Evolutionary conservation across 805 yeast species (phyloP).

Genomic region (Kazachstania taianensis): DNA sequence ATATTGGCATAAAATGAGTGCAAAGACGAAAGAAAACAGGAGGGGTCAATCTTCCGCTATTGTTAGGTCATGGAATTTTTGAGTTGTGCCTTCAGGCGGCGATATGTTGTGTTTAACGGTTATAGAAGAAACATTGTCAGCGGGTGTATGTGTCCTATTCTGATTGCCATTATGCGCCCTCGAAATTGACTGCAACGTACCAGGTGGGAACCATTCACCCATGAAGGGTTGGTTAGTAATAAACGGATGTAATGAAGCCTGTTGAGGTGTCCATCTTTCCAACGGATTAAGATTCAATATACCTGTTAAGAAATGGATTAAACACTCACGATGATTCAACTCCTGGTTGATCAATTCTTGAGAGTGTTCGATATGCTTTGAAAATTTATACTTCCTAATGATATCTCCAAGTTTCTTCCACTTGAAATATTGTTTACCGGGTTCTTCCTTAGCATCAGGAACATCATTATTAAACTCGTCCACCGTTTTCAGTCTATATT

Average conservation of each 20-base stretch:
- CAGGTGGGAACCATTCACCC: conserved; percentile 48
- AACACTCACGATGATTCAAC: conserved; percentile 55
- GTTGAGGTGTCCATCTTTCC: conserved; percentile 95
- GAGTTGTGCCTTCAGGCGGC: conserved; percentile 4
- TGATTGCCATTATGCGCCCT: conserved; percentile 4
- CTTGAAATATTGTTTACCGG: conserved; percentile 77
- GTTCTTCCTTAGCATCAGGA: conserved; percentile 42
- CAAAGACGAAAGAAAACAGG: too few species aligned
- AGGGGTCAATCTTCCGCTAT: conserved; percentile 3
- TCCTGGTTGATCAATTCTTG: conserved; percentile 50
- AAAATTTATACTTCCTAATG: conserved; percentile 62
- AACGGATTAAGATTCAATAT: conserved; percentile 78
- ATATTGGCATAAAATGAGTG: too few species aligned
- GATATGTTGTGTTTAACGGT: neutral
- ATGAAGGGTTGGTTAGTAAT: conserved; percentile 50
- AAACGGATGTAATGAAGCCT: conserved; percentile 87
- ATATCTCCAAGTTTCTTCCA: conserved; percentile 58
- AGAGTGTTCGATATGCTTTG: conserved; percentile 39
- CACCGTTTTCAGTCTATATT: conserved; percentile 35
- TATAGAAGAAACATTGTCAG: neutral
- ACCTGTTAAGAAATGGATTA: conserved; percentile 71
- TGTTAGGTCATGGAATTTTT: conserved; percentile 2
- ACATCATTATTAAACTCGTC: conserved; percentile 37
- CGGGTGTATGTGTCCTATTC: neutral
- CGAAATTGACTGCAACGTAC: conserved; percentile 14